phyloP scores from a whole-genome alignment of 352 stramenopile genomes.

The Phytophthora litchii region DNA sequence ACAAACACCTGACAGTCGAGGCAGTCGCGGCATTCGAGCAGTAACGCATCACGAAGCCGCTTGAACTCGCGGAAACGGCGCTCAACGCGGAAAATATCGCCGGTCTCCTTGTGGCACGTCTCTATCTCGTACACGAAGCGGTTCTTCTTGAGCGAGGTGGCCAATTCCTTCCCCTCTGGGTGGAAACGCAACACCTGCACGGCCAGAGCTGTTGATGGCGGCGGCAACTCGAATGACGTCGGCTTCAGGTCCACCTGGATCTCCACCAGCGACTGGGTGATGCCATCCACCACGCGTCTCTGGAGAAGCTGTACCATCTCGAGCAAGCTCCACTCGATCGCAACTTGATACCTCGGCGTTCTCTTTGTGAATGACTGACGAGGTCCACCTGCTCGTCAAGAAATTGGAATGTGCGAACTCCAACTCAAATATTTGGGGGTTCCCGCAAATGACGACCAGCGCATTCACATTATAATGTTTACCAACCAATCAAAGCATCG shows the following conservation, averaged over 20 bases:
- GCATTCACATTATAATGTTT: conserved; percentile 19
- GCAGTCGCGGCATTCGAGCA: conserved; percentile 61
- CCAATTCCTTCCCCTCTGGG: conserved; percentile 53
- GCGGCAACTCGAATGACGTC: conserved; percentile 8
- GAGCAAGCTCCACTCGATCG: not conserved
- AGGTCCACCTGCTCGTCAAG: conserved; percentile 6
- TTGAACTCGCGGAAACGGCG: conserved; percentile 77
- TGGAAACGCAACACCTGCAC: conserved; percentile 68
- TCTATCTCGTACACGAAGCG: conserved; percentile 82
- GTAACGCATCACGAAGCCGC: conserved; percentile 62
- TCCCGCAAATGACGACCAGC: conserved; percentile 6
- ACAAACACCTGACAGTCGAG: conserved; percentile 52
- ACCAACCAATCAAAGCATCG: conserved; percentile 21
- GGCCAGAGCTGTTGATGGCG: conserved; percentile 31
- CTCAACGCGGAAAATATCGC: conserved; percentile 57
- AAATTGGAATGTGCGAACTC: conserved; percentile 9
- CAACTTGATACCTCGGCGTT: conserved; percentile 13
- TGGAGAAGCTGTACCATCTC: conserved; percentile 30
- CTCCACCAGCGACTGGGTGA: conserved; percentile 28
- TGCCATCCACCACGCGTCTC: conserved; percentile 9
- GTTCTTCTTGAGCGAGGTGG: conserved; percentile 58
- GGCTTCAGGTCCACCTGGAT: conserved; percentile 28
- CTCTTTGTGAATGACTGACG: conserved; percentile 22
- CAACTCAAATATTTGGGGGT: conserved; percentile 6
- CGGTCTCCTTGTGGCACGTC: conserved; percentile 65